phyloP scores from a whole-genome alignment of 176 grass and related monocot species.

The Zoysia pacifica region DNA sequence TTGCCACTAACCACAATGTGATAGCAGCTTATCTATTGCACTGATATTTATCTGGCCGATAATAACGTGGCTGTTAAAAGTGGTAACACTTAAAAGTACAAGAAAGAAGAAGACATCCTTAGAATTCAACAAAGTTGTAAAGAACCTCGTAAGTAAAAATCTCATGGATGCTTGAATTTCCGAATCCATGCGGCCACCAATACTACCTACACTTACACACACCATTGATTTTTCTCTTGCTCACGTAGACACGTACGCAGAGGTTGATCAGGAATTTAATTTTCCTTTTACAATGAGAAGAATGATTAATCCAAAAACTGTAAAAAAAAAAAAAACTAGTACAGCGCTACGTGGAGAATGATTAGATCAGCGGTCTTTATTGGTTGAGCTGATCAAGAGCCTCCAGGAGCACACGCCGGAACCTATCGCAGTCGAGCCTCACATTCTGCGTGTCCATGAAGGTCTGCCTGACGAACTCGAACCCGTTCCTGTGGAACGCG shows the following conservation, averaged over 20 bases:
- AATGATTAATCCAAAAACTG: conserved; percentile 25
- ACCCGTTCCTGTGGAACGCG: conserved; percentile 62
- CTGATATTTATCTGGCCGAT: conserved; percentile 4
- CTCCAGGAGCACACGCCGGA: conserved; percentile 59
- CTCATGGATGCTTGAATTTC: conserved; percentile 22
- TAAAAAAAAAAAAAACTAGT: conserved; percentile 17
- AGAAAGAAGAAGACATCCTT: background rate
- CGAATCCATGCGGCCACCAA: conserved; percentile 8
- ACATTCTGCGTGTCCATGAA: conserved; percentile 95
- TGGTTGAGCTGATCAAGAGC: conserved; percentile 79
- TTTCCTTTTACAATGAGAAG: conserved; percentile 22
- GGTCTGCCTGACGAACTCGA: conserved; percentile 62
- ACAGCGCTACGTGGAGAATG: background rate
- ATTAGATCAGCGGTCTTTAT: conserved; percentile 2
- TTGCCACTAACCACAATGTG: background rate
- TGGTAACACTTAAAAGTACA: background rate
- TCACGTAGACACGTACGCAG: conserved; percentile 12
- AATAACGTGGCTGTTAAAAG: background rate
- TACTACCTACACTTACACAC: conserved; percentile 23
- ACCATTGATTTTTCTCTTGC: conserved; percentile 21
- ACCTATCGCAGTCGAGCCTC: conserved; percentile 69
- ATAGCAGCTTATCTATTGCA: conserved; percentile 16
- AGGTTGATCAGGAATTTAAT: conserved; percentile 35
- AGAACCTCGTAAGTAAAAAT: conserved; percentile 8
- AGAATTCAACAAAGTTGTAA: conserved; percentile 14